Conservation (phyloP, 164 flowering plant species). For the Kalanchoe fedtschenkoi region DNA sequence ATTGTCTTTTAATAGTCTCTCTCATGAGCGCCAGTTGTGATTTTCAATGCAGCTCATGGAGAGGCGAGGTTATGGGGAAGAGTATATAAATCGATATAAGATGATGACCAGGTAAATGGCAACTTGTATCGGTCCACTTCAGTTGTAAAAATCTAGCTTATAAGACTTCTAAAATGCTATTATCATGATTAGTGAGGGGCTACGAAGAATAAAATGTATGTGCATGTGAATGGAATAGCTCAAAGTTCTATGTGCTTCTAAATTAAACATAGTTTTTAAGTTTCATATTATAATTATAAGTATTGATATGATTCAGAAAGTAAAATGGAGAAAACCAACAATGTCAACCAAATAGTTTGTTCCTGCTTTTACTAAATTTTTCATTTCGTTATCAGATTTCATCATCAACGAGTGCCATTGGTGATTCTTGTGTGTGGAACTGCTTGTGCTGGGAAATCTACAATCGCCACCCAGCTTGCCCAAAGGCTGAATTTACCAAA, state of each 20-base stretch:
- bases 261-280: not conserved
- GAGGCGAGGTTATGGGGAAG: conserved; percentile 91
- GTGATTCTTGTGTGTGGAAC: conserved; percentile 98
- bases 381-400: conserved; percentile 47
- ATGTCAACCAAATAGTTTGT: not conserved
- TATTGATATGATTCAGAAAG: not conserved
- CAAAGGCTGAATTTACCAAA: conserved; percentile 95
- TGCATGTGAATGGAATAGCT: not conserved
- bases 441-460: conserved; percentile 95
- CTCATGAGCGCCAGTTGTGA: not conserved
- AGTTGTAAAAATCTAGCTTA: no score
- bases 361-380: not conserved
- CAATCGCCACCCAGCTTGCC: conserved; percentile 97
- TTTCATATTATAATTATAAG: not conserved
- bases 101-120: conserved; percentile 88
- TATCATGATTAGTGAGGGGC: not conserved
- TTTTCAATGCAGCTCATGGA: conserved; percentile 74
- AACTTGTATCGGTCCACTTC: not conserved
- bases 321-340: not conserved
- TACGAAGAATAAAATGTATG: not conserved
- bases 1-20: not conserved
- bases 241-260: not conserved
- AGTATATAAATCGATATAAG: conserved; percentile 81
- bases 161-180: no score
- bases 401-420: conserved; percentile 93